These are phyloP conservation scores for Lepidium sativum DNA, from an alignment of 345 rosid species.

Conservation along the genomic window DNA sequence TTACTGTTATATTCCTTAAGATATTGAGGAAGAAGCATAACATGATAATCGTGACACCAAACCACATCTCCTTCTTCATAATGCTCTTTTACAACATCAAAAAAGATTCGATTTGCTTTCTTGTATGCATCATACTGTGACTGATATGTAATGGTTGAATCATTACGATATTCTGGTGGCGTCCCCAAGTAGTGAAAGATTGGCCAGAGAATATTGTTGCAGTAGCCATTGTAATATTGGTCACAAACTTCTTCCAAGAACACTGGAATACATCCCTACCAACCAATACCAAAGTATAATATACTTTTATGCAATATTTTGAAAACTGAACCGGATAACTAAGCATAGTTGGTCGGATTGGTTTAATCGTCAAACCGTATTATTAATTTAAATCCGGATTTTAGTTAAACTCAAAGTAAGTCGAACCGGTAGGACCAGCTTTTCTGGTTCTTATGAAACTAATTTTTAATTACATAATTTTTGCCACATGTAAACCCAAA, in stretches of 20 bases:
- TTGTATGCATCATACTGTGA: constrained; percentile 91
- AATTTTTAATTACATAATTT: not conserved
- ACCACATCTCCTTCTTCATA: constrained; percentile 96
- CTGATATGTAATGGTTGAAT: constrained; percentile 79
- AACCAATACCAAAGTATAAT: not conserved
- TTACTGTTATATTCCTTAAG: constrained; percentile 59
- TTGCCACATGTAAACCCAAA: not conserved
- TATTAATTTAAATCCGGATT: too few species aligned
- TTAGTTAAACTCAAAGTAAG: too few species aligned
- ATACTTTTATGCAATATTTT: too few species aligned
- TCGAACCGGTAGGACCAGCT: too few species aligned
- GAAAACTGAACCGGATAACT: too few species aligned
- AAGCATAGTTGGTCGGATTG: too few species aligned
- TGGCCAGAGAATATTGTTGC: constrained; percentile 98
- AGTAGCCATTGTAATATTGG: constrained; percentile 93
- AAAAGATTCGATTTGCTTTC: constrained; percentile 94
- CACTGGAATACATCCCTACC: constrained; percentile 90
- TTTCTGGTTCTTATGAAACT: too few species aligned
- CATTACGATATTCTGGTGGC: constrained; percentile 96
- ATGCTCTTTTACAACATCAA: constrained; percentile 76
- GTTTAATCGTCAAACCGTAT: too few species aligned
- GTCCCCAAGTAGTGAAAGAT: constrained; percentile 92
- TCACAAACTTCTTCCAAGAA: constrained; percentile 95
- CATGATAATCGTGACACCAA: constrained; percentile 99
- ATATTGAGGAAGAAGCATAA: constrained; percentile 95